These are phyloP conservation scores for Peronospora belbahrii DNA, from an alignment of 352 stramenopile species.

Conservation along the genomic window DNA sequence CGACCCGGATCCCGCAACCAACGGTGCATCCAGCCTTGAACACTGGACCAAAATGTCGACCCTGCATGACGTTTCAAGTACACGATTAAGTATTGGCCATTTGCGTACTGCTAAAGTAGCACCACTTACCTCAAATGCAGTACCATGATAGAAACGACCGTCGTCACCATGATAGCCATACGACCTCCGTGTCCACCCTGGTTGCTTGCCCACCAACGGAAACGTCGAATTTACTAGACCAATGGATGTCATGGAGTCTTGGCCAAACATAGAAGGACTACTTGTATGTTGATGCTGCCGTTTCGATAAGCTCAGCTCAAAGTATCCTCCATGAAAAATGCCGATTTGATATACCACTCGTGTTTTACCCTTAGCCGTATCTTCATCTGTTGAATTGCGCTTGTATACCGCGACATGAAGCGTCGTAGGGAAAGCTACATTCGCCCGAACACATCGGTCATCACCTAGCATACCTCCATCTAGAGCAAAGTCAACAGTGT, in stretches of 20 bases:
- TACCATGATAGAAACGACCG: slow-evolving; percentile 52
- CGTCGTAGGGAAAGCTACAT: slow-evolving; percentile 51
- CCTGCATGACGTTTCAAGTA: slow-evolving; percentile 14
- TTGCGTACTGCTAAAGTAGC: background rate
- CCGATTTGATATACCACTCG: slow-evolving; percentile 36
- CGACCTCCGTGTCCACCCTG: slow-evolving; percentile 56
- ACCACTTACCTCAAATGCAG: slow-evolving; percentile 29
- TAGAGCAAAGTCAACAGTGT: slow-evolving; percentile 45
- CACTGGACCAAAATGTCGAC: slow-evolving; percentile 22
- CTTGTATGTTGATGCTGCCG: slow-evolving; percentile 19
- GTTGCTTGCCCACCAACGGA: slow-evolving; percentile 52
- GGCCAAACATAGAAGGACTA: slow-evolving; percentile 1
- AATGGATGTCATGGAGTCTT: slow-evolving; percentile 52
- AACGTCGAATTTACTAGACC: slow-evolving; percentile 49
- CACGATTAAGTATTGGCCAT: slow-evolving; percentile 1
- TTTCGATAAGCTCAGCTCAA: slow-evolving; percentile 54
- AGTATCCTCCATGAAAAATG: slow-evolving; percentile 56
- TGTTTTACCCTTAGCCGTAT: slow-evolving; percentile 4
- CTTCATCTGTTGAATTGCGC: slow-evolving; percentile 13
- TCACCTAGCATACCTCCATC: slow-evolving; percentile 40
- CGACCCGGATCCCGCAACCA: slow-evolving; percentile 30
- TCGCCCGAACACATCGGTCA: slow-evolving; percentile 59
- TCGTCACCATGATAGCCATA: slow-evolving; percentile 79
- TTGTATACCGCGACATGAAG: slow-evolving; percentile 57
- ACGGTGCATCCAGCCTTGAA: slow-evolving; percentile 26